Evolutionary conservation across 805 yeast genomes (phyloP), one percentile per base, ranked within the genome.

Genomic region (Saccharomycodes ludwigii): DNA sequence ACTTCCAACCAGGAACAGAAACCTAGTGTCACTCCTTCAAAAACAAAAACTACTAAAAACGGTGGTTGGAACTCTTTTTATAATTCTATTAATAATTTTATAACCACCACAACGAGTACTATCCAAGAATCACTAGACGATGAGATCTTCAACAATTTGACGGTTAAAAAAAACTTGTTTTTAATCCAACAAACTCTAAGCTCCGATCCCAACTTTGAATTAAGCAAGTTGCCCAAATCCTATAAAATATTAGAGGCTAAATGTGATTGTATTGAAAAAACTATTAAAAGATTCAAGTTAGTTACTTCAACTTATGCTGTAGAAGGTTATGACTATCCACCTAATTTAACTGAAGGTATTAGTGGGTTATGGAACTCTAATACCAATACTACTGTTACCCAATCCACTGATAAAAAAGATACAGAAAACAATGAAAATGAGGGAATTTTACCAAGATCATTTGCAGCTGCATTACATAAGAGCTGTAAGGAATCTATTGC

Each of bases 291-390:
- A 45, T 46, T 68, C 9, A 44, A 69, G n/a, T 40, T 58, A 4
- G 66, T 71, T 33, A 65, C 77, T 5, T 63, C 61, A 30, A 81
- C 85, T 25, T 81, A 72, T 48, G 83, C 70, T 46, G 71, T 77
- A 39, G 79, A 77, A 43, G 70, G 80, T 30, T 81, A 81, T 50
- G 94, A 81, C 51, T 80, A 78, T 46, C 94, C 94, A 17, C 88
- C 91, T 33, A 77, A 77, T 50, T 54, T 80, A 40, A 66, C 68
- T 39, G 88, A 81, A 43, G 71, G 80, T 27, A 61, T 73, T 16
- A 59, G 61, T 29, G 76, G 78, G 42, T 72, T 77, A 47, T 71
- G 57, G 60, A 30, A 11, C 31, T 34, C 30, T 9, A 36, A 37
- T 10, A 27, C 31, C 11, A 35, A 34, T 27, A 19, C 15, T 7